Evolutionary conservation across 2,329 filamentous ascomycete species (phyloP).

Genomic region (Stachybotrys chlorohalonatus): DNA sequence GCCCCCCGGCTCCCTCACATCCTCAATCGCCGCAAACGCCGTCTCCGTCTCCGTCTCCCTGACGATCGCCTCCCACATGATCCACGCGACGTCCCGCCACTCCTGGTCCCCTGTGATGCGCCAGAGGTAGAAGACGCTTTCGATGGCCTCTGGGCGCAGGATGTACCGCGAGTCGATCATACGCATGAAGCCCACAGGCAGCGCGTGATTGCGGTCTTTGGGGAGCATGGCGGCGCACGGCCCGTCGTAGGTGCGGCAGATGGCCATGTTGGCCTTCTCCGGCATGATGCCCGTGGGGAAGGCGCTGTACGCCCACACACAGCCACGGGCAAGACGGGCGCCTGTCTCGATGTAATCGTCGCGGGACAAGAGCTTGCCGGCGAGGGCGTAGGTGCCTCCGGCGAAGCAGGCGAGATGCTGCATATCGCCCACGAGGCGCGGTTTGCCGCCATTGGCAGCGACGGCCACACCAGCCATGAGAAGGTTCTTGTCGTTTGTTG

Average conservation of each 20-base stretch:
- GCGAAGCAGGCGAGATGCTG: constrained; percentile 48
- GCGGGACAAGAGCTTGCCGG: constrained; percentile 47
- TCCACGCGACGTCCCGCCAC: constrained; percentile 42
- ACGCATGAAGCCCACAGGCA: constrained; percentile 54
- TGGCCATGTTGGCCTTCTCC: constrained; percentile 38
- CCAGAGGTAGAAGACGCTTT: constrained; percentile 40
- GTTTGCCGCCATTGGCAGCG: constrained; percentile 7
- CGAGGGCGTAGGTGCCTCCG: constrained; percentile 61
- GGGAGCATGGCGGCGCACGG: constrained; percentile 22
- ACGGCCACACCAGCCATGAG: constrained; percentile 21
- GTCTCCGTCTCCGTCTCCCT: constrained; percentile 35
- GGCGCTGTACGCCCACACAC: constrained; percentile 44
- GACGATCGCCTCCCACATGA: constrained; percentile 39
- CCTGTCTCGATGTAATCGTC: constrained; percentile 38
- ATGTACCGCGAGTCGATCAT: constrained; percentile 39
- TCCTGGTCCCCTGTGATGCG: constrained; percentile 37
- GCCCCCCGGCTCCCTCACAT: constrained; percentile 25
- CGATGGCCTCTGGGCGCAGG: constrained; percentile 41
- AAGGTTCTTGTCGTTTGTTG: constrained; percentile 52
- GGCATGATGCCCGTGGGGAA: constrained; percentile 51
- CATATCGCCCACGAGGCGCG: constrained; percentile 16
- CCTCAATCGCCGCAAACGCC: constrained; percentile 38
- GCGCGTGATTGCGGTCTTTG: constrained; percentile 9
- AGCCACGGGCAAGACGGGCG: constrained; percentile 38
- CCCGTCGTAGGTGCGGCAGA: constrained; percentile 27